Conservation (phyloP, 176 grass and related monocot species). For the Oryza brachyantha region DNA sequence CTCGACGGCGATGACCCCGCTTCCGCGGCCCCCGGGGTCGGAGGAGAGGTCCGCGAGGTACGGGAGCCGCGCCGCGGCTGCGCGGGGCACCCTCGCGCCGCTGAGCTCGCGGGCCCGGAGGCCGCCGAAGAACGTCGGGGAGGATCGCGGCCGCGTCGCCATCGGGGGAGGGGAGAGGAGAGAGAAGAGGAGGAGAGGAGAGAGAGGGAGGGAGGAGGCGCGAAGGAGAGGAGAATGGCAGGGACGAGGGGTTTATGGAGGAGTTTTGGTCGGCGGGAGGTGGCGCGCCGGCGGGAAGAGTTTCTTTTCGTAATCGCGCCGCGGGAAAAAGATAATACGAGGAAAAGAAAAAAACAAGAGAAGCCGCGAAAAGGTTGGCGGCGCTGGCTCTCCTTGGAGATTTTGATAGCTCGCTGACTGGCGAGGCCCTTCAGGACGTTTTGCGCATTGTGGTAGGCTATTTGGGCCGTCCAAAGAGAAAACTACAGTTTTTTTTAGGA, state of each 20-base stretch:
- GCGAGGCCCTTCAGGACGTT: too few species aligned
- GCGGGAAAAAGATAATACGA: conserved; percentile 13
- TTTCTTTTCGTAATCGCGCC: conserved; percentile 22
- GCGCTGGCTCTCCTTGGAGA: too few species aligned
- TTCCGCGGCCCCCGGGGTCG: conserved; percentile 47
- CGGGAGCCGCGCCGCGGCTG: conserved; percentile 26
- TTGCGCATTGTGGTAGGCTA: too few species aligned
- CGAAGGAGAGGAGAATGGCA: neutral
- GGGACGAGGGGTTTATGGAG: conserved; percentile 35
- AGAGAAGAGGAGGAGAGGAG: neutral
- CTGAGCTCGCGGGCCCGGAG: conserved; percentile 62
- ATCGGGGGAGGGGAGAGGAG: neutral
- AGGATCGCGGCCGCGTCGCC: conserved; percentile 39
- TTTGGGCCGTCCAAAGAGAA: too few species aligned
- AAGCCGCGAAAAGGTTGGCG: conserved; percentile 27
- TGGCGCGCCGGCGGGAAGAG: conserved; percentile 51
- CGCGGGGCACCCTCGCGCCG: conserved; percentile 21
- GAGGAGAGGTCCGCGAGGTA: conserved; percentile 78
- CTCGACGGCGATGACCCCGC: conserved; percentile 76
- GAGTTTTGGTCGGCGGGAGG: conserved; percentile 2
- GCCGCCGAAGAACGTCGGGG: conserved; percentile 66
- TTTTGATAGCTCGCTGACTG: too few species aligned
- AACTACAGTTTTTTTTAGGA: too few species aligned
- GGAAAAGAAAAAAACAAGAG: neutral
- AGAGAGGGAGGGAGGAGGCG: neutral